Base-by-base conservation (phyloP, 2,329 filamentous ascomycete species). In the Diaporthe eres region DNA sequence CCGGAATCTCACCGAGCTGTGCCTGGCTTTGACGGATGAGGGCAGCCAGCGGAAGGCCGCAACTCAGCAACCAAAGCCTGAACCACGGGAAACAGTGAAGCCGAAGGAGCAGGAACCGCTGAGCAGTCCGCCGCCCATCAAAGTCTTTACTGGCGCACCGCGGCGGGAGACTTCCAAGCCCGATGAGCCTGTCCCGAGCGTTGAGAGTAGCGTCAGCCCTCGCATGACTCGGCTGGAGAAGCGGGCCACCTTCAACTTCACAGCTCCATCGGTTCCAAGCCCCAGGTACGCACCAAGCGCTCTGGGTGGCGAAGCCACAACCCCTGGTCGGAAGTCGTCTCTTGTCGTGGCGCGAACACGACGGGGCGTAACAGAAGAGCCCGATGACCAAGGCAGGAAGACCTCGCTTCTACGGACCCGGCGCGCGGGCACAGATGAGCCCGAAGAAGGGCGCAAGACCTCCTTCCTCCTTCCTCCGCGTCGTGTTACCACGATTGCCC, bases 1-100 rank as follows among this genome's bases (percentile, higher is more conserved):
- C 83, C 93, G 96, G 72, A 97, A 94, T 81, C 86, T 99, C 78
- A 98, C 96, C 0, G 97, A 99, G 83, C 88, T 99, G 9, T 98
- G 95, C 82, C 90, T 99, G 74, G 94, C 95, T 0, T 86, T 99
- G 72, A 92, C 92, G 42, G 94, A 94, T 77, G 90, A 91, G 55
- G 82, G 82, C 4, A 81, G 82, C 2, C 84, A 85, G 71, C 77
- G 78, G 25, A 87, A 86, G 77, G 77, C 76, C 34, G 74, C 77
- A 8, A 75, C 79, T 10, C 78, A 83, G 57, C 60, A 34, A 19
- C 74, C 74, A 28, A 72, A 75, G 51, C 71, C 74, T 47, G 74
- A 77, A 13, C 68, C 75, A 25, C 74, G 79, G 4, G 81, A 82
- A 61, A 80, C 44, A 15, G 60, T 67, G 19, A 57, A 28, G 28